Conservation (phyloP, 257 asterid species). For the Plantago elongata region DNA sequence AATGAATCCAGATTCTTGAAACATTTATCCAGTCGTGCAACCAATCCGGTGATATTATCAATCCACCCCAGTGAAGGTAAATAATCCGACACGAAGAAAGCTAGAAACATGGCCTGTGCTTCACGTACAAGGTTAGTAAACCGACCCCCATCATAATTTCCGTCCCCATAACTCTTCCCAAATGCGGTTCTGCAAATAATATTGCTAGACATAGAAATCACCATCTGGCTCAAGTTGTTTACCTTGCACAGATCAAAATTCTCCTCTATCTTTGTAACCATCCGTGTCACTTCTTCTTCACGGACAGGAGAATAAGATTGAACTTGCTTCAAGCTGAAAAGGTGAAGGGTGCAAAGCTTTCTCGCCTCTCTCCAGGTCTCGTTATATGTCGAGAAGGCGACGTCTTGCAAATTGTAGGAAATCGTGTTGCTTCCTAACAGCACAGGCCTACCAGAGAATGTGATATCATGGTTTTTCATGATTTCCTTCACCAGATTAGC, state of each 20-base stretch:
- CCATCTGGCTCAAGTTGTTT: slow-evolving; percentile 15
- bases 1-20: slow-evolving; percentile 19
- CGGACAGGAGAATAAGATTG: slow-evolving; percentile 13
- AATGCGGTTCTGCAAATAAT: slow-evolving; percentile 15
- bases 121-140: slow-evolving; percentile 15
- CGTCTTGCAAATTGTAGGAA: slow-evolving; percentile 22
- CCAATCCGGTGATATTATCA: slow-evolving; percentile 24
- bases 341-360: slow-evolving; percentile 13
- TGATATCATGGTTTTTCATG: slow-evolving; percentile 21
- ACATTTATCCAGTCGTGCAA: slow-evolving; percentile 16
- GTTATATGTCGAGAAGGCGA: slow-evolving; percentile 11
- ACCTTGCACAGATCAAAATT: neutral
- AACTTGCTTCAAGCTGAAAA: slow-evolving; percentile 9
- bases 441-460: slow-evolving; percentile 22
- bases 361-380: slow-evolving; percentile 24
- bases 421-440: neutral
- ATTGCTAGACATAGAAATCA: neutral
- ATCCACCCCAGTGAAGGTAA: slow-evolving; percentile 29
- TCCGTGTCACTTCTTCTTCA: slow-evolving; percentile 12
- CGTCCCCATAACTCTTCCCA: slow-evolving; percentile 20
- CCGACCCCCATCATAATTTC: slow-evolving; percentile 16
- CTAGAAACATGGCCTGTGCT: slow-evolving; percentile 10
- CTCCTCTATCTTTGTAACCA: slow-evolving; percentile 9
- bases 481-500: slow-evolving; percentile 10
- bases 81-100: slow-evolving; percentile 23